Percentiles rank a stretch among this genome's conserved stretches.
Conservation (phyloP, 805 yeast species). For the Kodamaea jinghongensis region DNA sequence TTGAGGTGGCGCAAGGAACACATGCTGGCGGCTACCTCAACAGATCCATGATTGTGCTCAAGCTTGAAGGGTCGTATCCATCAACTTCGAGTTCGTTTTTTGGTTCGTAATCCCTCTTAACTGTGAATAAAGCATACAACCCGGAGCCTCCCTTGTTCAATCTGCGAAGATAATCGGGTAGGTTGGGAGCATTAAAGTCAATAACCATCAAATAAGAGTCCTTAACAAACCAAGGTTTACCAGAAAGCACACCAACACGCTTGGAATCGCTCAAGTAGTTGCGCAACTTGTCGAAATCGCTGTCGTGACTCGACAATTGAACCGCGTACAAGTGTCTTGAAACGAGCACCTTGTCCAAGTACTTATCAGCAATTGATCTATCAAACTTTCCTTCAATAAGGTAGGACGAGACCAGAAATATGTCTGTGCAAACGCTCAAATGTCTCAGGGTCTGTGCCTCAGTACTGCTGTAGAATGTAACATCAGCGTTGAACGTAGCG, state of each 20-base stretch:
- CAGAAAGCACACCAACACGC: conserved; percentile 61
- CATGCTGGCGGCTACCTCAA: too few species aligned
- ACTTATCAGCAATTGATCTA: conserved; percentile 50
- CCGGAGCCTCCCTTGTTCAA: conserved; percentile 19
- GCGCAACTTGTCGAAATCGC: conserved; percentile 29
- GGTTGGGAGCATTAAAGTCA: conserved; percentile 20
- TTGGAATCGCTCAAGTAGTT: conserved; percentile 45
- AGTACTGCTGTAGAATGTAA: conserved; percentile 38
- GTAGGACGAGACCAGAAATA: conserved; percentile 30
- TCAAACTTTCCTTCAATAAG: conserved; percentile 65
- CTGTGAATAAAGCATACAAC: conserved; percentile 35
- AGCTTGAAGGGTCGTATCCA: background rate
- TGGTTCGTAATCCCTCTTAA: conserved; percentile 35
- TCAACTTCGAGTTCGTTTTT: conserved; percentile 8
- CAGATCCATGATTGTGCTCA: conserved; percentile 7
- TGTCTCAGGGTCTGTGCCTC: conserved; percentile 20
- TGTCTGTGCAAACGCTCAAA: conserved; percentile 26
- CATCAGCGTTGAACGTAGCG: conserved; percentile 39
- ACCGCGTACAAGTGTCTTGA: conserved; percentile 55
- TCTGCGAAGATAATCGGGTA: conserved; percentile 21
- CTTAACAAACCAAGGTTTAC: conserved; percentile 49
- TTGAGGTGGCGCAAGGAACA: too few species aligned
- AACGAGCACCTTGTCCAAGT: conserved; percentile 45
- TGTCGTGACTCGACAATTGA: conserved; percentile 33
- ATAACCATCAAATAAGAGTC: conserved; percentile 59